Evolutionary conservation across 345 rosid genomes (phyloP).

Genomic region (Atalantia buxifolia): DNA sequence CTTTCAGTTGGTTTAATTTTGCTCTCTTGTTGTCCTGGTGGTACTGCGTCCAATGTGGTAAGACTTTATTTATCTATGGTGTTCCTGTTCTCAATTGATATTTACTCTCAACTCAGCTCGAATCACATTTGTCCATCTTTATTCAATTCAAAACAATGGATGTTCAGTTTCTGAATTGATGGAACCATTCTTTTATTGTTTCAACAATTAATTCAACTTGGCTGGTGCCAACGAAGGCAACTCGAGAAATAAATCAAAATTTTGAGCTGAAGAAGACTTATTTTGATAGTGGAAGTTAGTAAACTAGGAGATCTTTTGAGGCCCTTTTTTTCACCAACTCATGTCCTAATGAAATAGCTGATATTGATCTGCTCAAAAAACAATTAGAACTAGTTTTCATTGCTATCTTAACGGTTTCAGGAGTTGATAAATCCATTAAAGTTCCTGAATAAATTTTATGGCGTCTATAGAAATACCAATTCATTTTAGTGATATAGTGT

Average conservation of each 20-base stretch:
- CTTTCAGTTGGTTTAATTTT: slow-evolving; percentile 67
- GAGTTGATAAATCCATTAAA: background rate
- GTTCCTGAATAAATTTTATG: background rate
- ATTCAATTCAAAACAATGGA: too few species aligned
- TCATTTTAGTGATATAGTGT: slow-evolving; percentile 31
- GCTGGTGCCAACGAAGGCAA: background rate
- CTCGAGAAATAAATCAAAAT: background rate
- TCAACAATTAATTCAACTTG: background rate
- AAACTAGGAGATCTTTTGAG: background rate
- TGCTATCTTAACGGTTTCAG: background rate
- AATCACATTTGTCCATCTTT: background rate
- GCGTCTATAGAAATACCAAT: background rate
- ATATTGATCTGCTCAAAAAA: background rate
- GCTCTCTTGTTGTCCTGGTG: slow-evolving; percentile 67
- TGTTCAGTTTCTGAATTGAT: background rate
- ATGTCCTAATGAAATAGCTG: background rate
- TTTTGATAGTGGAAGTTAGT: background rate
- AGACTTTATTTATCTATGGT: slow-evolving; percentile 14
- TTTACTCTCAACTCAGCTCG: background rate
- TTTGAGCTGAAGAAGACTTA: background rate
- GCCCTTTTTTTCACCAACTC: background rate
- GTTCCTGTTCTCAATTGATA: background rate
- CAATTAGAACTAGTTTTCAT: background rate
- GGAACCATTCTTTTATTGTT: background rate
- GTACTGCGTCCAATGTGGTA: slow-evolving; percentile 78